Conservation (phyloP, 371 early-diverging fungal genomes). For the Mucor lusitanicus region DNA sequence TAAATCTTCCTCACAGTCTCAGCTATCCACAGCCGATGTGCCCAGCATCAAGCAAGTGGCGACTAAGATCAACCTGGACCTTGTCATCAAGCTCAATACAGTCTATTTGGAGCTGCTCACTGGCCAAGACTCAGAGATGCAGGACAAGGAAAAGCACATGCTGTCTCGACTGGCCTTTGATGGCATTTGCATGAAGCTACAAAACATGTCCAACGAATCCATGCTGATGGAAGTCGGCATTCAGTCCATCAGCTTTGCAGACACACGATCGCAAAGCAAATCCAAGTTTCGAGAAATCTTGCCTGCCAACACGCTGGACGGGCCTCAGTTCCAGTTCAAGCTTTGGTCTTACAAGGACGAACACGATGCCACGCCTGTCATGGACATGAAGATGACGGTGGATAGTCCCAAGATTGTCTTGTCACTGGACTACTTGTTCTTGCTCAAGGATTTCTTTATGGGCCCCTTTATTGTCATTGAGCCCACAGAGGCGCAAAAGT, state of each 20-base stretch:
- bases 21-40: not conserved
- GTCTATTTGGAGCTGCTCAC: slow-evolving; percentile 54
- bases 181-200: slow-evolving; percentile 62
- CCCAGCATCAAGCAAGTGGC: not conserved
- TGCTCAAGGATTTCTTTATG: slow-evolving; percentile 71
- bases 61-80: slow-evolving; percentile 18
- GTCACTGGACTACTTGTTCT: slow-evolving; percentile 81
- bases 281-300: slow-evolving; percentile 88
- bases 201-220: slow-evolving; percentile 60
- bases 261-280: slow-evolving; percentile 73
- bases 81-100: slow-evolving; percentile 25
- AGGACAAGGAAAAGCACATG: slow-evolving; percentile 14
- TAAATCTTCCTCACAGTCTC: not conserved
- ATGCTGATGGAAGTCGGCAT: slow-evolving; percentile 77
- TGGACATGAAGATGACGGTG: slow-evolving; percentile 67
- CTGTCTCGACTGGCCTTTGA: slow-evolving; percentile 61
- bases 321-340: slow-evolving; percentile 72
- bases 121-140: slow-evolving; percentile 48
- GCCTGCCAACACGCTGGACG: slow-evolving; percentile 61
- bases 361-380: slow-evolving; percentile 17
- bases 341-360: slow-evolving; percentile 22
- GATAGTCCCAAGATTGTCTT: slow-evolving; percentile 84
- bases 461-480: slow-evolving; percentile 51
- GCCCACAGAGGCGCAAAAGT: slow-evolving; percentile 45
- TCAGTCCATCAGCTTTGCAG: slow-evolving; percentile 73